Percentiles rank a stretch among this genome's conserved stretches.
Evolutionary conservation across 2,329 filamentous ascomycete genomes (phyloP).

Genomic region (Stachybotrys elegans): DNA sequence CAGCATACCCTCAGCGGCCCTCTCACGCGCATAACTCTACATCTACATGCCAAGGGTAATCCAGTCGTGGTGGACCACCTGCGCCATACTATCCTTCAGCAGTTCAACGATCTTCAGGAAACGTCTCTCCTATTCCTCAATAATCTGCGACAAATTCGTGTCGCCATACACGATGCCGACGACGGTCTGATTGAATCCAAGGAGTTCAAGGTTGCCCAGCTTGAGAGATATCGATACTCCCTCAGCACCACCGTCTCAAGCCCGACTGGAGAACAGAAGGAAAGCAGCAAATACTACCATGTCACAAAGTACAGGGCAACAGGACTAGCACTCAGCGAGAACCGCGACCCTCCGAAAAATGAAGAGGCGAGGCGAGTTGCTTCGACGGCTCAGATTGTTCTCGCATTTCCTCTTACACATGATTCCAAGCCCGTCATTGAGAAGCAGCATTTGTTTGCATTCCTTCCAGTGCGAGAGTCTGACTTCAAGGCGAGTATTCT

Average conservation of each 20-base stretch:
- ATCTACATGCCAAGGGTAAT: conserved; percentile 23
- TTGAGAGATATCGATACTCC: not conserved
- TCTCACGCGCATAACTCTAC: conserved; percentile 32
- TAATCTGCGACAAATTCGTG: conserved; percentile 28
- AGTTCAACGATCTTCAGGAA: conserved; percentile 32
- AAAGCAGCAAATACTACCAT: conserved; percentile 19
- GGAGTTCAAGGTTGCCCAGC: conserved; percentile 9
- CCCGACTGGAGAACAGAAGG: not conserved
- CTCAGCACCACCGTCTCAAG: conserved; percentile 1
- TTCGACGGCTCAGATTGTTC: conserved; percentile 28
- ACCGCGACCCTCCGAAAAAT: conserved; percentile 21
- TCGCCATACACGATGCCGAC: conserved; percentile 22
- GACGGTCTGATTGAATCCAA: conserved; percentile 5
- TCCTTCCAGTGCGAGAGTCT: conserved; percentile 36
- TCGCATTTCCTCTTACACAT: conserved; percentile 39
- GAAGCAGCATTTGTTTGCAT: conserved; percentile 38
- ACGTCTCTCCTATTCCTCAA: conserved; percentile 36
- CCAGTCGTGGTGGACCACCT: conserved; percentile 8
- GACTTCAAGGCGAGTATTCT: conserved; percentile 34
- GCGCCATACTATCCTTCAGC: conserved; percentile 19
- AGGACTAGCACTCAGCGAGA: conserved; percentile 27
- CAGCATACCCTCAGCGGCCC: conserved; percentile 8
- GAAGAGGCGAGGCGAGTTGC: conserved; percentile 17
- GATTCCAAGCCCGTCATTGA: conserved; percentile 26
- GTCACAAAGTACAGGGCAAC: conserved; percentile 21